Evolutionary conservation across 139 green algal species (phyloP), one percentile per base, ranked within the genome.

Genomic region (Pseudopediastrum boryanum): DNA sequence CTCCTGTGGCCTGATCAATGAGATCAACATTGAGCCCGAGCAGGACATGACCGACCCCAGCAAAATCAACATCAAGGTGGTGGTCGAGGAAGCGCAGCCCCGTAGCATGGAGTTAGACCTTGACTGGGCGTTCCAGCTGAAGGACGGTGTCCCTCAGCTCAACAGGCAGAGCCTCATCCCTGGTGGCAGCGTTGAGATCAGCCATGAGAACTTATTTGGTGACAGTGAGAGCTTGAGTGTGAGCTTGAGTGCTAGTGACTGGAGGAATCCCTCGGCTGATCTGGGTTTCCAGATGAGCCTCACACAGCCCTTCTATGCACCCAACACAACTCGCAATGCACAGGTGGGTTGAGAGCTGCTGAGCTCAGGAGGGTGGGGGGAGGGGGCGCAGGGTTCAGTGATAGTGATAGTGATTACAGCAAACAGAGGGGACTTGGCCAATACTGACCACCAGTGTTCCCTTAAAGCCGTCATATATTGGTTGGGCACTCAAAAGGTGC

Each of bases 11-110:
- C 78, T 91, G 79, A 79, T 91, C 52, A 84, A 91, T 71, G 86
- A 91, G 75, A 85, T 91, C 75, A 86, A 89, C 84, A 89, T 91
- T 59, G 84, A 91, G 76, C 86, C 86, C 1, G 84, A 91, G 79
- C 86, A 91, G 82, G 86, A 89, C 86, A 70, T 71, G 52, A 63
- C 59, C 36, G 86, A 91, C 72, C 81, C 84, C 29, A 82, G 63
- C 66, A 91, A 91, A 76, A 91, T 91, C 76, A 89, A 89, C 61
- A 76, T 91, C 21, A 69, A 68, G 27, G 84, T 91, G 59, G 59
- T 75, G 4, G 71, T 80, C 38, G 62, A 88, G 76, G 80, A 88
- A 75, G 71, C 84, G 75, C 48, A 73, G 70, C 79, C 79, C 23
- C 79, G 77, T 64, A 83, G 76, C 76, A 84, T 88, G 84, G 77